Evolutionary conservation across 345 rosid species (phyloP).

Genomic region (Arabidopsis thaliana): DNA sequence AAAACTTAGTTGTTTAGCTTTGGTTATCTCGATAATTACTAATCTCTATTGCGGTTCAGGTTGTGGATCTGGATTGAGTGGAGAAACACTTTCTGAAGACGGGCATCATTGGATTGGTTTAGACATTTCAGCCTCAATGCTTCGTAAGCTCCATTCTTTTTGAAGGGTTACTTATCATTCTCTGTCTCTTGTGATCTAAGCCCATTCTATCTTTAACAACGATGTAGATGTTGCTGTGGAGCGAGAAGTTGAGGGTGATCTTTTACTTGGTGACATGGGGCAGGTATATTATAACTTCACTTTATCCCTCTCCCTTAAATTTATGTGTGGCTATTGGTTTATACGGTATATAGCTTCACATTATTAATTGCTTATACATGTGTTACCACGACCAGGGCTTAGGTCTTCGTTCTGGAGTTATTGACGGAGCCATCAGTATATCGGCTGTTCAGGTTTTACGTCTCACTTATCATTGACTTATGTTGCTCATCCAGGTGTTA

Average conservation of each 20-base stretch:
- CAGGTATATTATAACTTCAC: constrained; percentile 58
- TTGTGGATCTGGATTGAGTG: constrained; percentile 94
- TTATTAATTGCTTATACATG: too few relatives aligned
- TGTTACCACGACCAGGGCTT: constrained; percentile 59
- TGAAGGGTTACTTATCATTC: neutral
- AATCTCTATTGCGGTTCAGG: constrained; percentile 50
- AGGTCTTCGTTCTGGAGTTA: constrained; percentile 79
- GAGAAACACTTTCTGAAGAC: constrained; percentile 81
- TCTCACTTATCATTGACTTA: constrained; percentile 6
- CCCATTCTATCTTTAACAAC: neutral
- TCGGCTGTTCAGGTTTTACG: constrained; percentile 85
- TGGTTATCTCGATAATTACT: neutral
- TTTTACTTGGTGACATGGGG: constrained; percentile 94
- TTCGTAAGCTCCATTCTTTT: constrained; percentile 50
- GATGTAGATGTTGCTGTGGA: constrained; percentile 79
- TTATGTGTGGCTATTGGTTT: neutral
- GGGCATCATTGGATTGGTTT: constrained; percentile 94
- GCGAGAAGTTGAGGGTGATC: constrained; percentile 91
- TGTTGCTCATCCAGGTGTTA: neutral
- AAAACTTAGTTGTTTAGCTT: neutral
- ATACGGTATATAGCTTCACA: too few relatives aligned
- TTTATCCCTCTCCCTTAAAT: neutral
- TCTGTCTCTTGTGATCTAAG: neutral
- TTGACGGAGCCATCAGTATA: constrained; percentile 95
- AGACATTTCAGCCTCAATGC: constrained; percentile 90